These are phyloP conservation scores for Lecanicillium sp. DNA, from an alignment of 2,329 filamentous ascomycete species.

Conservation along the genomic window DNA sequence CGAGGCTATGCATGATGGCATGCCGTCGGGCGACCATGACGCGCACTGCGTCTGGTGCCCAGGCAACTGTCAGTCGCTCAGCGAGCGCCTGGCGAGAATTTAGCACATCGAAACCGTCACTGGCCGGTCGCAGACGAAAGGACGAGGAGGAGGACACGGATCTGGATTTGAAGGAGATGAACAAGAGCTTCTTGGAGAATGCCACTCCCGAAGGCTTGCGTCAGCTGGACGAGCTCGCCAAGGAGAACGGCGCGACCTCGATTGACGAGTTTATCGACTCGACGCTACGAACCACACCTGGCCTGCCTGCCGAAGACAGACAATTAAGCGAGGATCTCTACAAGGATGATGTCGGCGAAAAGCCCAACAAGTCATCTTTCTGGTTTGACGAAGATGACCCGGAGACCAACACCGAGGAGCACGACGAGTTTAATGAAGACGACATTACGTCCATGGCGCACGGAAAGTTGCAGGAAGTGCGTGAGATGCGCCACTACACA, in stretches of 20 bases:
- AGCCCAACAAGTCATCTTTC: constrained; percentile 30
- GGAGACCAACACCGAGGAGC: constrained; percentile 42
- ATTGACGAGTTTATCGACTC: constrained; percentile 24
- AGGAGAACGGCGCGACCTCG: constrained; percentile 23
- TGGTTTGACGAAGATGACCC: constrained; percentile 44
- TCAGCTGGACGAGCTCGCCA: constrained; percentile 27
- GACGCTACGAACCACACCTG: constrained; percentile 18
- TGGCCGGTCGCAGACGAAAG: constrained; percentile 11
- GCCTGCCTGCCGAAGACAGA: constrained; percentile 23
- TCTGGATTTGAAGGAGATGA: constrained; percentile 22
- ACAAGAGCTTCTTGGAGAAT: constrained; percentile 20
- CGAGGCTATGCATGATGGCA: constrained; percentile 26
- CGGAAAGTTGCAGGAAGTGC: constrained; percentile 77
- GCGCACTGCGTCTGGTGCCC: neutral
- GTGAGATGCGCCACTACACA: constrained; percentile 83
- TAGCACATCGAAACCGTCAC: constrained; percentile 8
- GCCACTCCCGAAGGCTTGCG: constrained; percentile 23
- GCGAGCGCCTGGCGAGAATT: too few relatives aligned
- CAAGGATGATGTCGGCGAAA: constrained; percentile 22
- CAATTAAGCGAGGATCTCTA: constrained; percentile 22
- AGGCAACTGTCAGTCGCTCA: neutral
- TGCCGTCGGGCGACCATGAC: constrained; percentile 21
- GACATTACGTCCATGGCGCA: constrained; percentile 81
- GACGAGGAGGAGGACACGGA: constrained; percentile 15
- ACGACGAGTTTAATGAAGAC: constrained; percentile 64